Evolutionary conservation across 2,329 filamentous ascomycete genomes (phyloP).

Genomic region (Penicillium olsonii): DNA sequence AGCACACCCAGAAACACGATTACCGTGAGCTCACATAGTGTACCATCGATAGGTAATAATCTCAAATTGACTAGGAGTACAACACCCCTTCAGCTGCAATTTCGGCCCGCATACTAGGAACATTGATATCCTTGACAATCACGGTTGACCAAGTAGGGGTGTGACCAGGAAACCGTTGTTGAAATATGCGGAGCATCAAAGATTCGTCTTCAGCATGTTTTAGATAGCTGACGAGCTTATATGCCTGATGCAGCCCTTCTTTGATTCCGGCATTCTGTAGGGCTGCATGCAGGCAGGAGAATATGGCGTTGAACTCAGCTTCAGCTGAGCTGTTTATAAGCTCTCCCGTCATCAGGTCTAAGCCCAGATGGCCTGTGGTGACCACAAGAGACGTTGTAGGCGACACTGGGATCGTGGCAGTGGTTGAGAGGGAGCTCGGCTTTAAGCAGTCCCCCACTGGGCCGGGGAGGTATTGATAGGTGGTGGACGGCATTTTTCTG

Average conservation of each 20-base stretch:
- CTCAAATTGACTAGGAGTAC: too few species aligned
- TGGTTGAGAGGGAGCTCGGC: constrained; percentile 11
- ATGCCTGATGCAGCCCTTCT: neutral
- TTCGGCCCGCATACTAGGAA: constrained; percentile 12
- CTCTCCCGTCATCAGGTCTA: too few species aligned
- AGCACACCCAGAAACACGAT: too few species aligned
- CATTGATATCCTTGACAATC: constrained; percentile 1
- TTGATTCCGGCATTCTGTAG: constrained; percentile 11
- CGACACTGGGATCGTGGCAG: neutral
- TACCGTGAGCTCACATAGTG: too few species aligned
- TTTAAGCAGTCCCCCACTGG: constrained; percentile 13
- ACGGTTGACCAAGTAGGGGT: constrained; percentile 12
- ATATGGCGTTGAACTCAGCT: constrained; percentile 16
- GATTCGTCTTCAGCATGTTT: neutral
- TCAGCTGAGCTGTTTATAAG: neutral
- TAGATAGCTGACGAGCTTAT: too few species aligned
- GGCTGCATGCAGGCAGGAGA: constrained; percentile 16
- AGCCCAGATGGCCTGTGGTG: too few species aligned
- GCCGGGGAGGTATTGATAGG: constrained; percentile 12
- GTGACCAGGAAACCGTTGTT: constrained; percentile 1
- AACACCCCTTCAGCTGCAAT: neutral
- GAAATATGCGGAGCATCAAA: neutral
- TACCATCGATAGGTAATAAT: too few species aligned
- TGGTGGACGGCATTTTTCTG: constrained; percentile 3
- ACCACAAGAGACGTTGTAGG: too few species aligned